These are phyloP conservation scores for Colletotrichum phormii DNA, from an alignment of 2,329 filamentous ascomycete genomes.

Conservation along the genomic window DNA sequence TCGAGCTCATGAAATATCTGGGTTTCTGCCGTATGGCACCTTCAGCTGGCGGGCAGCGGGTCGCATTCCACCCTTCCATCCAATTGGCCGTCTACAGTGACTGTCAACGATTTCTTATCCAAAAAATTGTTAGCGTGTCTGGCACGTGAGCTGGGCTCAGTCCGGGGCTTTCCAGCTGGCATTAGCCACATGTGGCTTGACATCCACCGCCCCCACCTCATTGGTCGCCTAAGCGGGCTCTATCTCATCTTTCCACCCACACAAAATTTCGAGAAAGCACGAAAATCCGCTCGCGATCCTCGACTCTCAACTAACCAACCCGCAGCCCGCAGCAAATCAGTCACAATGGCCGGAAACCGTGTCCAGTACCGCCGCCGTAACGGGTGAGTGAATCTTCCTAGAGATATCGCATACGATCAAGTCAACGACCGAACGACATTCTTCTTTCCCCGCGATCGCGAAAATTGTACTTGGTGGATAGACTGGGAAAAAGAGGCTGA, in stretches of 20 bases:
- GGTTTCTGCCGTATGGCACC: not conserved
- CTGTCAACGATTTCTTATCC: not conserved
- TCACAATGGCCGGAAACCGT: conserved; percentile 70
- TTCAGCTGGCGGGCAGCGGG: not conserved
- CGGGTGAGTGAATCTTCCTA: conserved; percentile 68
- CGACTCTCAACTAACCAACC: conserved; percentile 36
- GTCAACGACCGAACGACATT: conserved; percentile 7
- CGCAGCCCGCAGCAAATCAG: conserved; percentile 52
- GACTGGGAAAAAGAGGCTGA: conserved; percentile 36
- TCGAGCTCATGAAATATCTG: not conserved
- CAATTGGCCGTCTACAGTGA: not conserved
- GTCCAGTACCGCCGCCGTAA: conserved; percentile 82
- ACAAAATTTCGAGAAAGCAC: conserved; percentile 26
- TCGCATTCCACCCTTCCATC: not conserved
- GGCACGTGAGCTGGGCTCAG: conserved; percentile 24
- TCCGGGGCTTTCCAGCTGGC: not conserved
- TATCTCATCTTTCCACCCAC: conserved; percentile 39
- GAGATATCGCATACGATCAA: conserved; percentile 5
- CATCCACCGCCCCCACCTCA: conserved; percentile 40
- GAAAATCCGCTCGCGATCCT: conserved; percentile 12
- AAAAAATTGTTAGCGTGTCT: not conserved
- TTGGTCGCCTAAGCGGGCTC: conserved; percentile 53
- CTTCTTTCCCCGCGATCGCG: not conserved
- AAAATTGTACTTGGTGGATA: conserved; percentile 3
- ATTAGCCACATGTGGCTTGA: conserved; percentile 26